Base-by-base conservation (phyloP, 305 asterid genomes). In the Salvia sclarea region DNA sequence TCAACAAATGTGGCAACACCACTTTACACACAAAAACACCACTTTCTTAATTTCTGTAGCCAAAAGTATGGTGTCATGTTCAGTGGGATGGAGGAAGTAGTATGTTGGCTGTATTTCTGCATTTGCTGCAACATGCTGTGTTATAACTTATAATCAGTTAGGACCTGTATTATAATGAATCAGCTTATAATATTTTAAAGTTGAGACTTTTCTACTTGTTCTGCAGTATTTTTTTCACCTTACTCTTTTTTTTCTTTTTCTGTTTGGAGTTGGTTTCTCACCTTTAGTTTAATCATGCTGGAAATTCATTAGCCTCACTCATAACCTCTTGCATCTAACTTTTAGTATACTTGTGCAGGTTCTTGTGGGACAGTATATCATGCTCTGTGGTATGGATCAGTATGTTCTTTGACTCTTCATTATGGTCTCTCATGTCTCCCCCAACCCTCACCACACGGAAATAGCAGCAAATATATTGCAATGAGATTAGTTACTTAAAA, bases 311-410 rank as follows among this genome's bases (percentile, higher is more conserved):
- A n/a, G n/a, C n/a, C n/a, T n/a, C n/a, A n/a, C n/a, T n/a, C n/a
- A 43, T 41, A 61, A 64, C 33, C 66, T 74, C 84, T 80, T 58
- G 78, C 73, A 61, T 68, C 65, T 41, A 64, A 45, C 54, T 64
- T 71, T 41, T 67, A 48, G 33, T 71, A 40, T 64, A 22, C 81
- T 52, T 70, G 18, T 80, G 82, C 89, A 92, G 99, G 99, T 72
- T 92, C 96, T 37, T 92, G 98, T 82, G 99, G 98, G 80, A 88
- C 97, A 31, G 99, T 95, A 21, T 92, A 88, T 77, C 98, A 89
- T 79, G 99, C 88, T 76, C 86, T 88, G 90, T 92, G 97, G 99
- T 82, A 86, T 84, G 99, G 96, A 92, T 92, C 98, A 63, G 98
- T 95, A 95, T 57, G 99, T 89, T 80, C 84, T 78, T 75, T 66